Evolutionary conservation across 305 asterid genomes (phyloP).

Genomic region (Fraxinus floribunda): DNA sequence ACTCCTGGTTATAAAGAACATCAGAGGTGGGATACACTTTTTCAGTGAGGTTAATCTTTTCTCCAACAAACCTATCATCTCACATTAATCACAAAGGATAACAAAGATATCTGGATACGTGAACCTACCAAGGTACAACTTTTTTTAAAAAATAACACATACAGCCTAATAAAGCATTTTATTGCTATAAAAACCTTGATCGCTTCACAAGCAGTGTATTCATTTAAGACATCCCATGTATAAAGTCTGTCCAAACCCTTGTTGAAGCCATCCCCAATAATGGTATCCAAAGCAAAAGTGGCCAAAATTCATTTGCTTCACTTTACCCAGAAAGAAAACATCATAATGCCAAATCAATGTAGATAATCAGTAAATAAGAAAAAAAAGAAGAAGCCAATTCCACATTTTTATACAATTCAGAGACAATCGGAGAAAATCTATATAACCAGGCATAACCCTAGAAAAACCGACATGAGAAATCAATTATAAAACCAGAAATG

Average conservation of each 20-base stretch:
- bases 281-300: background rate
- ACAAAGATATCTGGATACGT: background rate
- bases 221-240: background rate
- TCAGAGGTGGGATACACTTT: background rate
- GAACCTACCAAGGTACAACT: background rate
- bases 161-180: background rate
- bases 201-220: background rate
- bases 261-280: background rate
- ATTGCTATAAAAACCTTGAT: background rate
- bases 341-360: background rate
- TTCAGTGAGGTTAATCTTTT: background rate
- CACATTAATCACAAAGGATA: background rate
- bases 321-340: background rate
- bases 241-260: background rate
- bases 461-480: background rate
- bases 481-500: background rate
- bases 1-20: background rate
- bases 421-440: background rate
- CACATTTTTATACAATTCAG: slow-evolving; percentile 16
- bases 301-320: background rate
- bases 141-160: background rate
- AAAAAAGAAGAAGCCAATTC: background rate
- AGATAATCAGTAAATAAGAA: background rate
- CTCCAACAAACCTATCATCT: background rate
- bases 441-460: background rate